Conservation (phyloP, 768 basidiomycete genomes). For the Tylopilus subfusipes region DNA sequence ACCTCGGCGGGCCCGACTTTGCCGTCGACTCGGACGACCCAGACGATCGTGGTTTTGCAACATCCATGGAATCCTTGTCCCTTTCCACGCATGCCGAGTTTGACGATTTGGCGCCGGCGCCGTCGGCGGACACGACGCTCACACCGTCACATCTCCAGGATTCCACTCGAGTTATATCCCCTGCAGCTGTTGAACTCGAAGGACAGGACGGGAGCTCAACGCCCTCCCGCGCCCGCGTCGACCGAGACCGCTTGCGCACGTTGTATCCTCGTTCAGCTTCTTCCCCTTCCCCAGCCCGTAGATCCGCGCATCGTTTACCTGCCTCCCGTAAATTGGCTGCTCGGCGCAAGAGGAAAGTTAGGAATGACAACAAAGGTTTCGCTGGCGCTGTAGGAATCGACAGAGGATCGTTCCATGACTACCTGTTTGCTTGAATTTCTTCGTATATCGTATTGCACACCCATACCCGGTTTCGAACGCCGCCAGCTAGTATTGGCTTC, state of each 20-base stretch:
- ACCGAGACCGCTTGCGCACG: constrained; percentile 29
- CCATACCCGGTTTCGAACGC: background rate
- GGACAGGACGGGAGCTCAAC: background rate
- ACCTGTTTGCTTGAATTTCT: constrained; percentile 38
- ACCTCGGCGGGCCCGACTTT: constrained; percentile 31
- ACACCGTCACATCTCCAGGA: constrained; percentile 3
- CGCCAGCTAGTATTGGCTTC: background rate
- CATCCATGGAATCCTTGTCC: constrained; percentile 35
- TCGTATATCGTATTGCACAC: background rate
- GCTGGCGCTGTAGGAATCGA: constrained; percentile 13
- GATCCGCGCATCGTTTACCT: constrained; percentile 27
- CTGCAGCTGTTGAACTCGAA: background rate
- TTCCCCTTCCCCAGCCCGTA: constrained; percentile 53
- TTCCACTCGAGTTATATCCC: background rate
- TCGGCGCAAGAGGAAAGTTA: constrained; percentile 17
- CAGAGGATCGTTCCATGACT: constrained; percentile 40
- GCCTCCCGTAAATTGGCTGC: constrained; percentile 10
- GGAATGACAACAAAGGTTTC: constrained; percentile 10
- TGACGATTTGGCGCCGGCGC: constrained; percentile 14
- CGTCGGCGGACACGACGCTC: background rate
- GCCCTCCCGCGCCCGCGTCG: constrained; percentile 19
- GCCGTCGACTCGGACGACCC: constrained; percentile 29
- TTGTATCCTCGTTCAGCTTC: constrained; percentile 42
- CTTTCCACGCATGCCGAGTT: constrained; percentile 27
- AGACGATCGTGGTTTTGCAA: constrained; percentile 32